Evolutionary conservation across 257 asterid species (phyloP).

Genomic region (Osmanthus fragrans): DNA sequence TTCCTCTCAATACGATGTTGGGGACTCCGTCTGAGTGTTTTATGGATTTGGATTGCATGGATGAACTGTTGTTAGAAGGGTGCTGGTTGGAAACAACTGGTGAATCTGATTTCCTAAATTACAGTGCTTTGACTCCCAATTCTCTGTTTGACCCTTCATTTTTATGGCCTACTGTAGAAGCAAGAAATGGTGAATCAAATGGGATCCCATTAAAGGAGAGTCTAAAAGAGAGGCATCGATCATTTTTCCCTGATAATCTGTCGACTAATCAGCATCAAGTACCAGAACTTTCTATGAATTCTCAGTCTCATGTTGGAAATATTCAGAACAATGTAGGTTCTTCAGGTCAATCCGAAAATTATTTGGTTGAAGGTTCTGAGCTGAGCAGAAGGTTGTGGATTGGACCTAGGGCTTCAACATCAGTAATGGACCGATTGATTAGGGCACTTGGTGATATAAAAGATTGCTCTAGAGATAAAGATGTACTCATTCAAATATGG

Average conservation of each 20-base stretch:
- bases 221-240: slow-evolving; percentile 52
- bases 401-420: slow-evolving; percentile 55
- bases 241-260: slow-evolving; percentile 50
- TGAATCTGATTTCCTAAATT: slow-evolving; percentile 53
- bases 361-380: slow-evolving; percentile 37
- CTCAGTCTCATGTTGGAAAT: slow-evolving; percentile 36
- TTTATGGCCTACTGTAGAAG: slow-evolving; percentile 55
- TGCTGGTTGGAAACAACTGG: slow-evolving; percentile 80
- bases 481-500: slow-evolving; percentile 85
- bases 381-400: slow-evolving; percentile 65
- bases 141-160: slow-evolving; percentile 68
- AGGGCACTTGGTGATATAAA: slow-evolving; percentile 60
- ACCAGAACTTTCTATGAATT: slow-evolving; percentile 26
- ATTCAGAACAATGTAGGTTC: slow-evolving; percentile 23
- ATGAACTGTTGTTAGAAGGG: slow-evolving; percentile 70
- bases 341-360: slow-evolving; percentile 27
- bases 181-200: slow-evolving; percentile 29
- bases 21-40: slow-evolving; percentile 47
- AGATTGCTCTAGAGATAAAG: slow-evolving; percentile 52
- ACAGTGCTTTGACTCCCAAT: slow-evolving; percentile 41
- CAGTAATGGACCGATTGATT: slow-evolving; percentile 70
- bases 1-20: slow-evolving; percentile 40
- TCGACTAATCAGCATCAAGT: slow-evolving; percentile 48
- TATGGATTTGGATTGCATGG: slow-evolving; percentile 87
- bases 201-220: slow-evolving; percentile 29